Conservation (phyloP, 352 stramenopile genomes). For the Pythium insidiosum region DNA sequence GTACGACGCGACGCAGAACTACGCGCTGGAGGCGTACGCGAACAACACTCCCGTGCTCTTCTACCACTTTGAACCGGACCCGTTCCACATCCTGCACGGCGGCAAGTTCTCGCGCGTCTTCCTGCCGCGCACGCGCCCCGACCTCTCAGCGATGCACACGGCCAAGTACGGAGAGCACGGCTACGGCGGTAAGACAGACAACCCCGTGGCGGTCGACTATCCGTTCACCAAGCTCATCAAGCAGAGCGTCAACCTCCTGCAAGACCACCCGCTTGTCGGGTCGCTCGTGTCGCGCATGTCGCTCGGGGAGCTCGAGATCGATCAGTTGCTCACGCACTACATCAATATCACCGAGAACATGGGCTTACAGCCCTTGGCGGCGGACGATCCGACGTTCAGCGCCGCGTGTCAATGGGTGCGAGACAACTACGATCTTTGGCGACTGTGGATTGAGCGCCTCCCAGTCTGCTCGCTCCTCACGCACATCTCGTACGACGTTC, state of each 20-base stretch:
- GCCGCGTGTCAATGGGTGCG: constrained; percentile 24
- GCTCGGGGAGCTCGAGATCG: constrained; percentile 22
- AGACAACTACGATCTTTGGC: constrained; percentile 8
- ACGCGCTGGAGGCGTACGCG: too few species aligned
- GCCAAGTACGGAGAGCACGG: constrained; percentile 37
- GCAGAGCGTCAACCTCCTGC: constrained; percentile 14
- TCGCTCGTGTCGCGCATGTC: constrained; percentile 18
- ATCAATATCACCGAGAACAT: neutral
- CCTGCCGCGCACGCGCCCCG: too few species aligned
- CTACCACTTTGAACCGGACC: too few species aligned
- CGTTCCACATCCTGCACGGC: too few species aligned
- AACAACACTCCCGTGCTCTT: too few species aligned
- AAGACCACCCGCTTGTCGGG: constrained; percentile 8
- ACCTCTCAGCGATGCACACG: too few species aligned
- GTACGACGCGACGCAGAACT: too few species aligned
- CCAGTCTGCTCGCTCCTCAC: constrained; percentile 3
- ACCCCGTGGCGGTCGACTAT: constrained; percentile 31
- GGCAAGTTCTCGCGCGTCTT: too few species aligned
- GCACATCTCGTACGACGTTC: neutral
- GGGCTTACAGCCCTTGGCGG: neutral
- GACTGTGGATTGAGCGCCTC: constrained; percentile 7
- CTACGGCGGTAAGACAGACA: constrained; percentile 28
- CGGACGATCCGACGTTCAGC: constrained; percentile 14
- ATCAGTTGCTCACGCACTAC: constrained; percentile 10
- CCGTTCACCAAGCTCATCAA: constrained; percentile 17